Evolutionary conservation across 495 filamentous ascomycete genomes (phyloP).

Genomic region (Jackrogersella minutella): DNA sequence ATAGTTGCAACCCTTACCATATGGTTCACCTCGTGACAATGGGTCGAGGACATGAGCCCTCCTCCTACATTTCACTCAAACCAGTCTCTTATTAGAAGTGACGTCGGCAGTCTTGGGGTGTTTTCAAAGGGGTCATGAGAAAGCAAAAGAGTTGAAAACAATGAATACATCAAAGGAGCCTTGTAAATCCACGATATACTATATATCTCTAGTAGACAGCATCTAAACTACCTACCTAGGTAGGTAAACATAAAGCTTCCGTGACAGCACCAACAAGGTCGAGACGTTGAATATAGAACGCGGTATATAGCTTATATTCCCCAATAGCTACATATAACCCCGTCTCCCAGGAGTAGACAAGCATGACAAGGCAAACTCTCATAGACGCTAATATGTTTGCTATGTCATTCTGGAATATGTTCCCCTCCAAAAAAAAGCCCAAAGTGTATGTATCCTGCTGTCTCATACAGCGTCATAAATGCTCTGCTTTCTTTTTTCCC

Average conservation of each 20-base stretch:
- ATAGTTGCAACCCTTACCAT: too few relatives aligned
- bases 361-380: not conserved
- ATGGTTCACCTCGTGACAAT: too few relatives aligned
- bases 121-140: too few relatives aligned
- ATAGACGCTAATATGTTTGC: not conserved
- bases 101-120: too few relatives aligned
- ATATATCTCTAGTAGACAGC: too few relatives aligned
- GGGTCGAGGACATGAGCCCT: too few relatives aligned
- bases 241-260: not conserved
- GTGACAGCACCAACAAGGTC: not conserved
- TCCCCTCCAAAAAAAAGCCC: slow-evolving; percentile 5
- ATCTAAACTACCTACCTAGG: not conserved
- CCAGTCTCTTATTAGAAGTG: too few relatives aligned
- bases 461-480: slow-evolving; percentile 25
- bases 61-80: too few relatives aligned
- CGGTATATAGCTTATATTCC: not conserved
- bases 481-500: slow-evolving; percentile 7
- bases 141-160: too few relatives aligned
- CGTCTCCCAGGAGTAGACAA: not conserved
- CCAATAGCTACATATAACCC: not conserved
- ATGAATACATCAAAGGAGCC: too few relatives aligned
- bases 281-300: not conserved
- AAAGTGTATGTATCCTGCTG: slow-evolving; percentile 9
- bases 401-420: slow-evolving; percentile 25
- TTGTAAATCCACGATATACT: too few relatives aligned